Conservation (phyloP, 202 grass and related monocot species). For the Bolboschoenoplectus hybrid region DNA sequence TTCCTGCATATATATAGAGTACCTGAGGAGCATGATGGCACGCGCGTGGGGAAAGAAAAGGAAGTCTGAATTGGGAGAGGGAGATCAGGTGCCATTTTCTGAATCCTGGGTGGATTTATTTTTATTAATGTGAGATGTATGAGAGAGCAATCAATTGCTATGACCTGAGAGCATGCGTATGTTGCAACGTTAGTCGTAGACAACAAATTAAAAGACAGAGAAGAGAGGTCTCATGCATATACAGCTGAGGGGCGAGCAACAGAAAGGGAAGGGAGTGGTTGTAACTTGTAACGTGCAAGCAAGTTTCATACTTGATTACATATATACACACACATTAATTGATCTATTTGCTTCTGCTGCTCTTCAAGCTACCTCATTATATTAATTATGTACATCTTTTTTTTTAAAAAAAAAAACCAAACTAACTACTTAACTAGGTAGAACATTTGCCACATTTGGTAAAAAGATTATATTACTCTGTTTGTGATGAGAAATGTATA, state of each 20-base stretch:
- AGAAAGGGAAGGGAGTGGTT: neutral
- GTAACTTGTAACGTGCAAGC: constrained; percentile 29
- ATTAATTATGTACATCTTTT: too few relatives aligned
- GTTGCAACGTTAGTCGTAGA: too few relatives aligned
- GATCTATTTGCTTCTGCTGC: neutral
- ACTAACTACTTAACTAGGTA: too few relatives aligned
- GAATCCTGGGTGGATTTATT: too few relatives aligned
- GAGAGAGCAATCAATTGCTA: too few relatives aligned
- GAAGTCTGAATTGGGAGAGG: constrained; percentile 48
- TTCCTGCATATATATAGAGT: neutral
- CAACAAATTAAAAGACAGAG: too few relatives aligned
- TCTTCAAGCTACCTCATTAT: neutral
- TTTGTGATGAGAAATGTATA: neutral
- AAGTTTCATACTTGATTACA: neutral
- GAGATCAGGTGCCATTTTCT: neutral
- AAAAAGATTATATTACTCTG: neutral
- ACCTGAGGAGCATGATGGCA: constrained; percentile 64
- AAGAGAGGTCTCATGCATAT: too few relatives aligned
- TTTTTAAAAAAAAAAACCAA: too few relatives aligned
- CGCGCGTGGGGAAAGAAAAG: constrained; percentile 50
- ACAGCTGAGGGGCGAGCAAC: too few relatives aligned
- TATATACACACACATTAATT: neutral
- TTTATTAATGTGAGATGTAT: too few relatives aligned
- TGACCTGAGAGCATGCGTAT: too few relatives aligned
- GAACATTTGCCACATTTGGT: too few relatives aligned